Evolutionary conservation across 148 eudicot genomes (phyloP).

Genomic region (Rhododendron griersonianum): DNA sequence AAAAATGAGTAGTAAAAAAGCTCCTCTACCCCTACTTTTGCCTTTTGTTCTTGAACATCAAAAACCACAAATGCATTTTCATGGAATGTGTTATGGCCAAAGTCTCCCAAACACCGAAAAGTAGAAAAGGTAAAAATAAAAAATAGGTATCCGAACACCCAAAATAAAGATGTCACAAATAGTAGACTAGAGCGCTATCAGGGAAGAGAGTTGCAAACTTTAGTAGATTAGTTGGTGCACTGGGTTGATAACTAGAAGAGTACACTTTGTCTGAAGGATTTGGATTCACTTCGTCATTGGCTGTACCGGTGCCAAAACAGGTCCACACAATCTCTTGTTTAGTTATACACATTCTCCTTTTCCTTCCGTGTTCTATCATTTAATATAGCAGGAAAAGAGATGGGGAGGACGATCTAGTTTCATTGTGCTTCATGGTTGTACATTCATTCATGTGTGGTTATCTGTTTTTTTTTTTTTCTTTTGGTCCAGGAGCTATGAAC

Average conservation of each 20-base stretch:
- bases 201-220: not conserved
- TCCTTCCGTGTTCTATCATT: not conserved
- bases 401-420: not conserved
- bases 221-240: not conserved
- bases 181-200: not conserved
- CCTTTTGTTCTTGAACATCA: no score
- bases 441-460: not conserved
- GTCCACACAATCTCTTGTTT: not conserved
- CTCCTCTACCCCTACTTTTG: no score
- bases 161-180: not conserved
- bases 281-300: not conserved
- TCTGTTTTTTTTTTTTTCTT: not conserved
- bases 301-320: not conserved
- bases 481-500: conserved; percentile 42
- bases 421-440: not conserved
- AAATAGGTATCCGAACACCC: no score
- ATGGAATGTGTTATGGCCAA: no score
- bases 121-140: no score
- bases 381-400: not conserved
- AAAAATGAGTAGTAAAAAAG: no score
- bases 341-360: not conserved
- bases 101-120: no score
- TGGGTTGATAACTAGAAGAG: no score
- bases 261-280: conserved; percentile 1
- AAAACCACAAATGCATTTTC: no score